phyloP scores from a whole-genome alignment of 2,329 filamentous ascomycete genomes.

The Polytolypa hystricis region DNA sequence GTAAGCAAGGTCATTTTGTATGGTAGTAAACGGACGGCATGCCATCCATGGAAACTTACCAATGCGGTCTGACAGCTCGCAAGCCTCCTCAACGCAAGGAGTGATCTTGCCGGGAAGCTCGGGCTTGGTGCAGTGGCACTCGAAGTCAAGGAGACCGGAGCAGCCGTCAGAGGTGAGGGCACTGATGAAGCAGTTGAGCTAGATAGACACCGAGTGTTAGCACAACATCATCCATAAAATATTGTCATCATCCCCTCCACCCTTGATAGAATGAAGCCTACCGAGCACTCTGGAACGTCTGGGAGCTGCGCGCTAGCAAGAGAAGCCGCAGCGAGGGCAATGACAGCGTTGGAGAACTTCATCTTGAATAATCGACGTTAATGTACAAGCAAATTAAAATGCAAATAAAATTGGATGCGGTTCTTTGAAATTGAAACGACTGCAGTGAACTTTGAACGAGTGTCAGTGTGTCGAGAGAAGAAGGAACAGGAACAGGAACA shows the following conservation, averaged over 20 bases:
- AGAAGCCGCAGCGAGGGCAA: constrained; percentile 33
- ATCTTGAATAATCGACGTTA: constrained; percentile 17
- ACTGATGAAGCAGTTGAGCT: constrained; percentile 37
- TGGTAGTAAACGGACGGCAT: too few species aligned
- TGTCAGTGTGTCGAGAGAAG: constrained; percentile 5
- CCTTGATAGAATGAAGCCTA: constrained; percentile 26
- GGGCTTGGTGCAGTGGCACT: constrained; percentile 39
- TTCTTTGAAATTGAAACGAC: constrained; percentile 7
- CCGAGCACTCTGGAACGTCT: constrained; percentile 37
- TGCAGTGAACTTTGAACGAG: constrained; percentile 9
- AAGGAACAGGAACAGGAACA: too few species aligned
- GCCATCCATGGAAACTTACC: too few species aligned
- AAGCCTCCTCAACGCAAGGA: constrained; percentile 38
- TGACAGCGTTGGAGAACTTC: constrained; percentile 21
- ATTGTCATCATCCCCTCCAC: too few species aligned
- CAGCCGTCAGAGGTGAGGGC: constrained; percentile 36
- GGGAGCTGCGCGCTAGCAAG: constrained; percentile 37
- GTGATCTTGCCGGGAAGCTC: constrained; percentile 31
- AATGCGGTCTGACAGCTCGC: too few species aligned
- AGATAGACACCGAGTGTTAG: too few species aligned
- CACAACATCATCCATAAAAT: too few species aligned
- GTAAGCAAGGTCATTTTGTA: background rate
- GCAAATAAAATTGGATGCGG: constrained; percentile 5
- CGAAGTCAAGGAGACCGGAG: constrained; percentile 36
- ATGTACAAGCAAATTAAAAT: constrained; percentile 2